These are phyloP conservation scores for Tephrocybe rancida DNA, from an alignment of 768 basidiomycete species.

Conservation along the genomic window DNA sequence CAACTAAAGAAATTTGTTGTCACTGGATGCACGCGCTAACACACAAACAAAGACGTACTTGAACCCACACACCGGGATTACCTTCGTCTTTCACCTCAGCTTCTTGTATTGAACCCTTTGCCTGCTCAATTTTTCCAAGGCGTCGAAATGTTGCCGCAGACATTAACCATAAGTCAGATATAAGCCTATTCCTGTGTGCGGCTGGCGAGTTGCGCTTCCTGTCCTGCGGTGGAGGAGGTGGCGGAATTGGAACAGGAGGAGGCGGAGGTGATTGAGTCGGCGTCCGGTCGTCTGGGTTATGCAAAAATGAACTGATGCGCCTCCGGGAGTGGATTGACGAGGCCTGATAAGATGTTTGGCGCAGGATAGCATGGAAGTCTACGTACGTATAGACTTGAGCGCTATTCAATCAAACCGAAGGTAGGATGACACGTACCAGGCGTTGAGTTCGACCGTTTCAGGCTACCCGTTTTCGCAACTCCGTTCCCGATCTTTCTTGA, in stretches of 20 bases:
- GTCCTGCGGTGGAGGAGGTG: constrained; percentile 31
- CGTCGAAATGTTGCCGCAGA: constrained; percentile 93
- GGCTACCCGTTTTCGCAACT: constrained; percentile 53
- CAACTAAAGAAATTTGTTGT: constrained; percentile 45
- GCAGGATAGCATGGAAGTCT: constrained; percentile 74
- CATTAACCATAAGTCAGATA: constrained; percentile 92
- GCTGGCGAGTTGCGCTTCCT: constrained; percentile 43
- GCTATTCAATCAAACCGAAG: background rate
- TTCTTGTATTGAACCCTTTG: constrained; percentile 90
- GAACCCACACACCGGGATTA: constrained; percentile 93
- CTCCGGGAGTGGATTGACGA: constrained; percentile 84
- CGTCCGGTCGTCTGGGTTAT: constrained; percentile 35
- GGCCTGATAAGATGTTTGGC: constrained; percentile 66
- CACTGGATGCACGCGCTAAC: background rate
- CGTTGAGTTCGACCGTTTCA: constrained; percentile 67
- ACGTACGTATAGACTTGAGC: background rate
- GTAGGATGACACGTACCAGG: constrained; percentile 51
- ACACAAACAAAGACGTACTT: constrained; percentile 49
- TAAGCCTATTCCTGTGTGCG: constrained; percentile 63
- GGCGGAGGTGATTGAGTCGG: constrained; percentile 41
- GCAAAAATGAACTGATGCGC: constrained; percentile 53
- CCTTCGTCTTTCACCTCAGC: constrained; percentile 87
- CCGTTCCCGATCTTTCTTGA: constrained; percentile 78
- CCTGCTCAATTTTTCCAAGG: constrained; percentile 87
- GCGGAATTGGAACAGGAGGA: constrained; percentile 49